Evolutionary conservation across 208 protist species (phyloP).

Genomic region (Leptomonas pyrrhocoris): DNA sequence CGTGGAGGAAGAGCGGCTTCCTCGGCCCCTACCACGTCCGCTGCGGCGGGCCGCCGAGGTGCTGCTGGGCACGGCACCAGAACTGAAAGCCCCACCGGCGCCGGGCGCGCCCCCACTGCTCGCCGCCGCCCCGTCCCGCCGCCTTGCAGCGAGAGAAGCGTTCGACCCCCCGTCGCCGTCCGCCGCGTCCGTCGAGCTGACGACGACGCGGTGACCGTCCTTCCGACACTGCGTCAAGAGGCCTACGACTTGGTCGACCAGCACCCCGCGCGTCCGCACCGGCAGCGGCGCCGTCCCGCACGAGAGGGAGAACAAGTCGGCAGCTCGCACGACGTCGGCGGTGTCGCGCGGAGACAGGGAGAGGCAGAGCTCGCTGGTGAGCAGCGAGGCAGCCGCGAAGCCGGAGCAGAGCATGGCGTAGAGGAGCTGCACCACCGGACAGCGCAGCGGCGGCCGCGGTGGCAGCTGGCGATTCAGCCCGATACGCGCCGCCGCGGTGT

Average conservation of each 20-base stretch:
- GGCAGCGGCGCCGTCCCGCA: slow-evolving; percentile 51
- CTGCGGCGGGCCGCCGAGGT: no score
- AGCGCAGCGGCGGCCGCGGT: slow-evolving; percentile 37
- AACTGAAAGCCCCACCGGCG: no score
- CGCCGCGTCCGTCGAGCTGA: slow-evolving; percentile 11
- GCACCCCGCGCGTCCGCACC: slow-evolving; percentile 34
- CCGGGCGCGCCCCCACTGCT: not conserved
- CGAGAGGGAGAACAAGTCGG: slow-evolving; percentile 48
- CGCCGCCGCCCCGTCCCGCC: slow-evolving; percentile 1
- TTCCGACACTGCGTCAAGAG: slow-evolving; percentile 16
- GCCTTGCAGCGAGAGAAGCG: not conserved
- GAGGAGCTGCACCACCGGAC: slow-evolving; percentile 32
- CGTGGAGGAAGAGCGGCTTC: no score
- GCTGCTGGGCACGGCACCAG: no score
- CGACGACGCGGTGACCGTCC: slow-evolving; percentile 20
- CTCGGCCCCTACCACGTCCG: no score
- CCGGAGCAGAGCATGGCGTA: slow-evolving; percentile 70
- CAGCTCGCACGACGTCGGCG: slow-evolving; percentile 42
- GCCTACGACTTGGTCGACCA: slow-evolving; percentile 27
- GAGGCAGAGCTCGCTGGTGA: slow-evolving; percentile 66
- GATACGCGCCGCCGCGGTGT: not conserved
- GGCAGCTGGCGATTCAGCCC: not conserved
- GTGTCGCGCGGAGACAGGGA: slow-evolving; percentile 48
- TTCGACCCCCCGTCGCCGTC: not conserved
- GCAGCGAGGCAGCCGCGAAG: slow-evolving; percentile 51